Percentiles rank a stretch among this genome's conserved stretches.
Evolutionary conservation across 108 stramenopile species (phyloP).

Genomic region (Stephanodiscus minutulus): DNA sequence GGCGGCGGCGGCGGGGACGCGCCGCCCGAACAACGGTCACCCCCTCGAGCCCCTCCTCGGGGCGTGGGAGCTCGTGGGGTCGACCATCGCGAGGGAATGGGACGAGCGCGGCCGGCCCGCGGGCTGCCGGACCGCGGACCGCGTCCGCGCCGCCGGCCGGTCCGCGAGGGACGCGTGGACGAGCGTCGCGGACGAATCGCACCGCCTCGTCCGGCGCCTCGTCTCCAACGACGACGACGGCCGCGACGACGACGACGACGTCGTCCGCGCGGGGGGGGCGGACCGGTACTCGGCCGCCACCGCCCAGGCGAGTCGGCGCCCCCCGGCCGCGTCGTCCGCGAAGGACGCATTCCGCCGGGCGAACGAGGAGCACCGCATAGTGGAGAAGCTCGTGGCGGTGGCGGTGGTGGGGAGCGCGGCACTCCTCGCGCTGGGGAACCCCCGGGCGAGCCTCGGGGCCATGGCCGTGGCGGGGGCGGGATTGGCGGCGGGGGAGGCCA

Average conservation of each 20-base stretch:
- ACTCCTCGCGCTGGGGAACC: conserved; percentile 39
- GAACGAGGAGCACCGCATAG: conserved; percentile 33
- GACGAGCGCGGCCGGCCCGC: conserved; percentile 21
- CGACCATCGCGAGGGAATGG: conserved; percentile 19
- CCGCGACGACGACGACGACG: background rate
- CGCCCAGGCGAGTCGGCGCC: conserved; percentile 22
- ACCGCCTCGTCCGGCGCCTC: conserved; percentile 13
- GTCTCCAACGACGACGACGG: background rate
- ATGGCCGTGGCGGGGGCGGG: conserved; percentile 46
- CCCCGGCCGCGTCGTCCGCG: conserved; percentile 17
- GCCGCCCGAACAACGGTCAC: background rate
- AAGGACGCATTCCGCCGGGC: conserved; percentile 15
- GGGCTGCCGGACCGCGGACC: conserved; percentile 13
- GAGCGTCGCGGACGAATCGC: conserved; percentile 28
- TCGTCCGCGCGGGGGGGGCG: background rate
- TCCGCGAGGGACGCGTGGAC: conserved; percentile 23
- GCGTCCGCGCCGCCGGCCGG: conserved; percentile 16
- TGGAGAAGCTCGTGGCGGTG: conserved; percentile 41
- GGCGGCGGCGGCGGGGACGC: too few relatives aligned
- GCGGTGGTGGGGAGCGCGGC: conserved; percentile 45
- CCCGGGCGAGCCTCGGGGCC: conserved; percentile 23
- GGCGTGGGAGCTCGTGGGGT: conserved; percentile 25
- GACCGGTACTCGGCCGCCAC: conserved; percentile 4
- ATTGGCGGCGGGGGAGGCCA: conserved; percentile 41
- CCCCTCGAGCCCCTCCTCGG: conserved; percentile 8